Evolutionary conservation across 2,329 filamentous ascomycete species (phyloP), one percentile per base, ranked within the genome.

Genomic region (Cercospora sp.): DNA sequence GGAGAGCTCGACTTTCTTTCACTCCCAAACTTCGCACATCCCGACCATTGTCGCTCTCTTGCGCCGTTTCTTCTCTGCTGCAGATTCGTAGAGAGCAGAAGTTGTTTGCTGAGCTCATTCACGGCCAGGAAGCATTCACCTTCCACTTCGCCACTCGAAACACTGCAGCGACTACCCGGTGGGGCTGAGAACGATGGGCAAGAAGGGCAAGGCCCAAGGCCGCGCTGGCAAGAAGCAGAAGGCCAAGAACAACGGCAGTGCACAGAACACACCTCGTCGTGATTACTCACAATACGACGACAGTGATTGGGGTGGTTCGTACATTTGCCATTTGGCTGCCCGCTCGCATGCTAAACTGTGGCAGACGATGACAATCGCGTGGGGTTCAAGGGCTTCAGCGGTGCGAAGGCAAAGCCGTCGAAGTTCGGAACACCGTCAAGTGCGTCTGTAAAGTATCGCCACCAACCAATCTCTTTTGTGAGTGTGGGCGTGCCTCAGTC

Each of bases 391-490:
- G 76, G 76, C 65, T 78, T 78, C 53, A 64, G 73, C 61, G 66
- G 57, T 40, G 48, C 65, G 31, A 65, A 69, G 73, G 64, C 48
- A 12, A 58, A 67, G 55, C 57, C 62, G 65, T 65, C 66, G 36
- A 60, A 63, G 26, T 64, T 67, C 30, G 61, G 48, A n/a, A 71
- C 79, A 31, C 76, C 80, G 57, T 84, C 83, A 77, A 81, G 82
- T 65, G 77, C 82, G 3, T 81, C 82, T 68, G 78, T 80, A 60
- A 83, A 83, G 70, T 80, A 90, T 60, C 83, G 89, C 67, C 79
- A 89, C 72, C 81, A 84, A 64, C 80, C 80, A 26, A 83, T 91
- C 61, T 76, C 79, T 1, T 91, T 91, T 74, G 84, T 91, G 68
- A 88, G 86, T 75, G 88, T 87, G 36, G 87, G 87, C 23, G 79